phyloP scores from a whole-genome alignment of 345 rosid species.

The Eucalyptus guilfoylei region DNA sequence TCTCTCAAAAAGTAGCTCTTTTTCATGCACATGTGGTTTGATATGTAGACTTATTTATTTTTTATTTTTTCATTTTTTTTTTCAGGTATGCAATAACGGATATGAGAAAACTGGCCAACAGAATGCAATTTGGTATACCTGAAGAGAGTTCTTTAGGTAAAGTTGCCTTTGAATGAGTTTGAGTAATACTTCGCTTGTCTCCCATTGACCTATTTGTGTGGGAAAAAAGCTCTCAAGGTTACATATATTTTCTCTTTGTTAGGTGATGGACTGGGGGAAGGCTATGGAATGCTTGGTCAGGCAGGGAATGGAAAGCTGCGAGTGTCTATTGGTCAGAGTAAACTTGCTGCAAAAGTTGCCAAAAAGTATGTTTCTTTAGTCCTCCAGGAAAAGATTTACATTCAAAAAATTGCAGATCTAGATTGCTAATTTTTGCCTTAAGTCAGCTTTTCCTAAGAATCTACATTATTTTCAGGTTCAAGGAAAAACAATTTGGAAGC shows the following conservation, averaged over 20 bases:
- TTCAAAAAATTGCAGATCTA: not conserved
- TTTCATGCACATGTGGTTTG: not conserved
- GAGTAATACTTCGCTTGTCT: not conserved
- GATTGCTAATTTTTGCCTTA: not conserved
- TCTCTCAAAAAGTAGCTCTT: not conserved
- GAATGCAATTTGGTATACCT: constrained; percentile 94
- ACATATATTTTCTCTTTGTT: not conserved
- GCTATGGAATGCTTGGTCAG: constrained; percentile 99
- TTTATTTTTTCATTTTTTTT: not conserved
- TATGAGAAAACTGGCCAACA: constrained; percentile 94
- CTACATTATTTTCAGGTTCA: constrained; percentile 39
- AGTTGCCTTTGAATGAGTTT: not conserved
- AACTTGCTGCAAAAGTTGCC: constrained; percentile 86
- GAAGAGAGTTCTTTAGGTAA: constrained; percentile 96
- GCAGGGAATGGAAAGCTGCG: constrained; percentile 99
- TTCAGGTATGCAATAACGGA: constrained; percentile 89
- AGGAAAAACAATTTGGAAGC: constrained; percentile 68
- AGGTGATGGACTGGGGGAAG: constrained; percentile 99
- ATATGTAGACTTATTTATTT: not conserved
- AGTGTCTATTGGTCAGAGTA: constrained; percentile 78
- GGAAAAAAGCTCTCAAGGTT: not conserved
- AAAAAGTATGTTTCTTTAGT: constrained; percentile 40
- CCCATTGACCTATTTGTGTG: not conserved
- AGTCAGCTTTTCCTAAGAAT: not conserved
- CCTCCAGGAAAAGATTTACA: not conserved